Conservation (phyloP, 2,329 filamentous ascomycete genomes). For the Botrytis tulipae region DNA sequence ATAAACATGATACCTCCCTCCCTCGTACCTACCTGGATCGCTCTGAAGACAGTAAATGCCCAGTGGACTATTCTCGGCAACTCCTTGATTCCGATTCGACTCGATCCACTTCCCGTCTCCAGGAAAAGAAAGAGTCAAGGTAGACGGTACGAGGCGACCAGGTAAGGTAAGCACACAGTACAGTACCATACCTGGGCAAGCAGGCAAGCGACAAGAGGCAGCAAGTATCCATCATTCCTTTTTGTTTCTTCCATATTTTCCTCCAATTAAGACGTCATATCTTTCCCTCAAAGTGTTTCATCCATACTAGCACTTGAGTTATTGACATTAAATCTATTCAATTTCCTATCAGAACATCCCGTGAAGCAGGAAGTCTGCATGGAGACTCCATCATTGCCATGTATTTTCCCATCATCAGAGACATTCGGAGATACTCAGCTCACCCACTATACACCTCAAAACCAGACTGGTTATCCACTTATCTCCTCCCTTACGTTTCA, state of each 20-base stretch:
- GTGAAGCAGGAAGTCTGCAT: neutral
- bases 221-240: conserved; percentile 3
- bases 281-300: neutral
- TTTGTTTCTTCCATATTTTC: neutral
- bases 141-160: neutral
- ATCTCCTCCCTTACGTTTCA: conserved; percentile 1
- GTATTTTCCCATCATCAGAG: neutral
- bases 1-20: neutral
- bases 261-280: neutral
- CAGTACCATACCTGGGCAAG: neutral
- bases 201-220: conserved; percentile 6
- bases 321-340: neutral
- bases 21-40: neutral
- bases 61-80: neutral
- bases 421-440: neutral
- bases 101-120: conserved; percentile 11
- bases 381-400: conserved; percentile 3
- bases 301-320: neutral
- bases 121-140: conserved; percentile 4
- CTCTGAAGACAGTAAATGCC: neutral
- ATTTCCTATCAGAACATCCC: neutral
- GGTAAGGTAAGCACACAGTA: neutral
- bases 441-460: neutral
- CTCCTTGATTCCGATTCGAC: neutral
- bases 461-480: neutral